These are phyloP conservation scores for Colletotrichum coccodes DNA, from an alignment of 2,329 filamentous ascomycete genomes.

Conservation along the genomic window DNA sequence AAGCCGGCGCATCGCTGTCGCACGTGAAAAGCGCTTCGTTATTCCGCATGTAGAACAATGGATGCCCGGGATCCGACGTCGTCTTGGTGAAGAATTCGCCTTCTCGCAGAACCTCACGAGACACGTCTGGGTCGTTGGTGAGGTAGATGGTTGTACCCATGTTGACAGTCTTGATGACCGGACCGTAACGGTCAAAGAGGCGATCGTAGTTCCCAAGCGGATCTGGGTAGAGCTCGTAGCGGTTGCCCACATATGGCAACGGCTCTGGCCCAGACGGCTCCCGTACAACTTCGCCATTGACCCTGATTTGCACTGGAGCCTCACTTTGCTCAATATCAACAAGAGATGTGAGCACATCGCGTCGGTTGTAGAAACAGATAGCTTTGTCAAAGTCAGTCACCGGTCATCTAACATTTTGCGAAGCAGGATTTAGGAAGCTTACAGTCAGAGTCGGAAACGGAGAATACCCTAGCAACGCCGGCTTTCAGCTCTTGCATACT, in stretches of 20 bases:
- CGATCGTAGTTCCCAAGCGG: conserved; percentile 20
- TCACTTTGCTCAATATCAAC: conserved; percentile 11
- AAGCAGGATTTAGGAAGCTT: not conserved
- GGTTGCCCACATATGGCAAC: conserved; percentile 6
- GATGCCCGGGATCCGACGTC: conserved; percentile 5
- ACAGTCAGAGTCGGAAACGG: conserved; percentile 16
- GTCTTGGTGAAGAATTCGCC: conserved; percentile 19
- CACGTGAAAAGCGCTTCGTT: conserved; percentile 13
- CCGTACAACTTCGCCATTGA: conserved; percentile 9
- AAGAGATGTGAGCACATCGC: conserved; percentile 1
- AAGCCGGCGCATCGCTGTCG: not conserved
- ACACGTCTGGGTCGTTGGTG: conserved; percentile 18
- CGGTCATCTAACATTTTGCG: not conserved
- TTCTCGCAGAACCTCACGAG: conserved; percentile 13
- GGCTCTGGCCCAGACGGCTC: conserved; percentile 8
- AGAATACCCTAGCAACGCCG: conserved; percentile 9
- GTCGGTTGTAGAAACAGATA: conserved; percentile 12
- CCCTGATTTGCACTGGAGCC: conserved; percentile 4
- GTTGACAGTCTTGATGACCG: conserved; percentile 17
- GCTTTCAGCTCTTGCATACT: conserved; percentile 20
- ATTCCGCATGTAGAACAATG: conserved; percentile 21
- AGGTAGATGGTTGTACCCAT: conserved; percentile 13
- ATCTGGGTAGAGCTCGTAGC: conserved; percentile 19
- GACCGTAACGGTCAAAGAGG: not conserved
- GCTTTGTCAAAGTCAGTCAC: not conserved